Evolutionary conservation across 345 rosid genomes (phyloP).

Genomic region (Salix exigua): DNA sequence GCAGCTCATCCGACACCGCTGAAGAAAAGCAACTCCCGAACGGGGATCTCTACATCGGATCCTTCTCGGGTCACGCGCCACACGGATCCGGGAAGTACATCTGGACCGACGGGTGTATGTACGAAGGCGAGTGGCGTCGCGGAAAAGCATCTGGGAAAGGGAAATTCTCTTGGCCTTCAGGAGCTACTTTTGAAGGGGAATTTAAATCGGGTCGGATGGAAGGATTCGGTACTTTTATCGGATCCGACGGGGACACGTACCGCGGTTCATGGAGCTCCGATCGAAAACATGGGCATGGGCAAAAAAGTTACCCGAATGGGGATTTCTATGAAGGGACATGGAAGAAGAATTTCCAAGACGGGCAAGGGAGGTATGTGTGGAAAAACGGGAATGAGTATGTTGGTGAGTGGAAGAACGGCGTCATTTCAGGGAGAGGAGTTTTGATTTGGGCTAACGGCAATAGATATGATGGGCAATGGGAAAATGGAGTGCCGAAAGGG

Average conservation of each 20-base stretch:
- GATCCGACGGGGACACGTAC: slow-evolving; percentile 88
- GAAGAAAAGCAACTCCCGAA: slow-evolving; percentile 67
- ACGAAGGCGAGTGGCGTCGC: slow-evolving; percentile 93
- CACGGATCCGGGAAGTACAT: slow-evolving; percentile 95
- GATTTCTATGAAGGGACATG: slow-evolving; percentile 81
- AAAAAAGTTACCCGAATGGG: slow-evolving; percentile 82
- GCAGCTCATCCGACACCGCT: not conserved
- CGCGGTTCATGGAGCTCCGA: slow-evolving; percentile 80
- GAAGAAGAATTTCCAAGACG: slow-evolving; percentile 86
- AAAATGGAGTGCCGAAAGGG: slow-evolving; percentile 77
- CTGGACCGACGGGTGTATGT: slow-evolving; percentile 98
- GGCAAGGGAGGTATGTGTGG: slow-evolving; percentile 87
- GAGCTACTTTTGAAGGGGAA: slow-evolving; percentile 90
- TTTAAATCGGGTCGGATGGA: slow-evolving; percentile 93
- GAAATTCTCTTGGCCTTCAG: slow-evolving; percentile 98
- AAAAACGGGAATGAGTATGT: slow-evolving; percentile 77
- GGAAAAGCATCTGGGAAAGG: slow-evolving; percentile 97
- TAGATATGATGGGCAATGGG: slow-evolving; percentile 86
- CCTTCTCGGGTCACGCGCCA: slow-evolving; percentile 66
- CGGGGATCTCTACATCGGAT: slow-evolving; percentile 93
- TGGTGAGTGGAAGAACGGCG: slow-evolving; percentile 89
- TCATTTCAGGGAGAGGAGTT: slow-evolving; percentile 71
- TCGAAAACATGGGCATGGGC: slow-evolving; percentile 75
- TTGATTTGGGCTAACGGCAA: slow-evolving; percentile 82
- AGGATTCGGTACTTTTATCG: slow-evolving; percentile 80